These are phyloP conservation scores for Cytospora mali DNA, from an alignment of 2,329 filamentous ascomycete genomes.

Conservation along the genomic window DNA sequence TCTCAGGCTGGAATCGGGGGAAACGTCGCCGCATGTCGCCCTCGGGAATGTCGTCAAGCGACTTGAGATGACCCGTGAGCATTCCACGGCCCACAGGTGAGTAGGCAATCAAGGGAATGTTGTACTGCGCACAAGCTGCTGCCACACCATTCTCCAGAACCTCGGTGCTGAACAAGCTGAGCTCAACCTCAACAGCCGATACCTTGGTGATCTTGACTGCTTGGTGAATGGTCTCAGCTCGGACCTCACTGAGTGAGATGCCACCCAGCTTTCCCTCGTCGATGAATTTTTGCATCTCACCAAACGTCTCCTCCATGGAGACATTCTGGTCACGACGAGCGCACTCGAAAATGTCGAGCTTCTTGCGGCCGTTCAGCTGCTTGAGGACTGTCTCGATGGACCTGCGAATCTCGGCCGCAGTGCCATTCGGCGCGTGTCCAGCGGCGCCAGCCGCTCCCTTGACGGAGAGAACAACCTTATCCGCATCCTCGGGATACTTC, in stretches of 20 bases:
- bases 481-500: conserved; percentile 64
- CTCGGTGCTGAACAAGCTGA: conserved; percentile 53
- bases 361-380: conserved; percentile 57
- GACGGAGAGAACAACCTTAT: conserved; percentile 63
- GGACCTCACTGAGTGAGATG: conserved; percentile 56
- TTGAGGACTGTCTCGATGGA: conserved; percentile 60
- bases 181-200: conserved; percentile 55
- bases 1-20: conserved; percentile 65
- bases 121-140: conserved; percentile 51
- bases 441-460: conserved; percentile 57
- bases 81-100: conserved; percentile 58
- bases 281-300: conserved; percentile 49
- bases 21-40: conserved; percentile 48
- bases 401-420: conserved; percentile 55
- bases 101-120: conserved; percentile 59
- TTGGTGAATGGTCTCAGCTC: conserved; percentile 51
- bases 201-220: conserved; percentile 50
- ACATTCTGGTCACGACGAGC: conserved; percentile 57
- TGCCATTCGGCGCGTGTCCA: conserved; percentile 50
- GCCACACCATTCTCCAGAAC: conserved; percentile 55
- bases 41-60: conserved; percentile 56
- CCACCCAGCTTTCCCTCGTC: conserved; percentile 54
- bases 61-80: conserved; percentile 58
- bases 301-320: conserved; percentile 48
- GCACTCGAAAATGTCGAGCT: conserved; percentile 62